Base-by-base conservation (phyloP, 306 rosid genomes). In the Abrus pulchellus region DNA sequence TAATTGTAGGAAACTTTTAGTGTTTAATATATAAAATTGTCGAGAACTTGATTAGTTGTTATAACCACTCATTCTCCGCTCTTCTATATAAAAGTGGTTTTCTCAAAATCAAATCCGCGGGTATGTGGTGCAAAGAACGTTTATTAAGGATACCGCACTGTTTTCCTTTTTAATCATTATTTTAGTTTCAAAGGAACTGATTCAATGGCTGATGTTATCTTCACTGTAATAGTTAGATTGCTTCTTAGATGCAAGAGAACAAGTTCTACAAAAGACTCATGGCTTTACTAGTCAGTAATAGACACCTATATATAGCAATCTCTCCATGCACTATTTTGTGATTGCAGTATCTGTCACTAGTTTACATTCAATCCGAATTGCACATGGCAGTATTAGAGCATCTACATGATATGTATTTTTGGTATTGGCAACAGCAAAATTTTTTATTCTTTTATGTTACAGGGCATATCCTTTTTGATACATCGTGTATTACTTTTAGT, bases 161-260 rank as follows among this genome's bases (percentile, higher is more conserved):
- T 55, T 8, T 11, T 63, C 29, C 36, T 64, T 38, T 20, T 9
- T 75, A 5, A 13, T 52, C 65, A 40, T 38, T 28, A 38, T 61
- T 36, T 63, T 62, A 62, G 60, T 55, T 77, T 44, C 12, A 28
- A n/a, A 13, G 45, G 28, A 47, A 57, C 54, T 12, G 14, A 13
- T 53, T 69, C 54, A 55, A 34, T 5, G 20, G 9, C 80, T 20
- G 41, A 45, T 30, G 5, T 57, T 45, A 52, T 32, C 34, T 71
- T 72, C 29, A 29, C 28, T 29, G 9, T 12, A 65, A 6, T 48
- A 48, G 8, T 38, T 49, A 13, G 32, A 38, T 80, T 66, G 32
- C 54, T 81, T 47, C 47, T 34, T 55, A 27, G 28, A 32, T 56
- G 68, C 74, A 66, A 47, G 34, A 50, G 60, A 8, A 68, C 47